Base-by-base conservation (phyloP, 352 stramenopile species). In the Phytophthora pistaciae region DNA sequence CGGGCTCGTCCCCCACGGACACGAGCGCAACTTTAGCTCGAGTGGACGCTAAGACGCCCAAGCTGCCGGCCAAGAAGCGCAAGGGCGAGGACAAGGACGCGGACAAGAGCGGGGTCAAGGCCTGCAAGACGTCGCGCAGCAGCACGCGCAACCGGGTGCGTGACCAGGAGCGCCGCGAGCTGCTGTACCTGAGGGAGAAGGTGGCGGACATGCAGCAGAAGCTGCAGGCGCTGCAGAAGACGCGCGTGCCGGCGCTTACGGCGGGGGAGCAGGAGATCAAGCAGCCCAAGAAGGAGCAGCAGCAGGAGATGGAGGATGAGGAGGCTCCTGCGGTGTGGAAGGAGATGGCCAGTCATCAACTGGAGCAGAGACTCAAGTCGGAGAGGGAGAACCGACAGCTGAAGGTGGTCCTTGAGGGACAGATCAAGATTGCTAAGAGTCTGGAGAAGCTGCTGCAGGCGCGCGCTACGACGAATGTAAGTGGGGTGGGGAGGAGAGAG, bases 381-480 rank as follows among this genome's bases (percentile, higher is more conserved):
- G 81, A 91, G 60, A 64, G 79, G 36, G 84, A 92, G 64, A 92
- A 92, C 67, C 70, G 80, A 20, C 83, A 83, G 16, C 70, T 93
- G 3, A 85, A 82, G 42, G 48, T 82, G 20, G 74, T 90, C 42
- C 65, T 93, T 16, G 83, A 91, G 62, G 84, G 77, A 3, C 85
- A 93, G 58, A 77, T 93, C 62, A 91, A 91, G 67, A 77, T 93
- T 62, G 83, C 83, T 6, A 84, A 82, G 54, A 85, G 78, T 57
- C 76, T 90, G n/a, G 77, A 87, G 65, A 85, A 85, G 50, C 31
- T 85, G 23, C 57, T 88, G 18, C 69, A 85, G 53, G 75, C 76
- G 14, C 66, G 70, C 33, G 56, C 75, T 0, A 85, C 72, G 27
- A 75, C 70, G 2, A 74, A 70, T 58, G 79, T 86, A 75, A 10